Conservation (phyloP, 1,284 basidiomycete genomes). For the Irpex sp. region DNA sequence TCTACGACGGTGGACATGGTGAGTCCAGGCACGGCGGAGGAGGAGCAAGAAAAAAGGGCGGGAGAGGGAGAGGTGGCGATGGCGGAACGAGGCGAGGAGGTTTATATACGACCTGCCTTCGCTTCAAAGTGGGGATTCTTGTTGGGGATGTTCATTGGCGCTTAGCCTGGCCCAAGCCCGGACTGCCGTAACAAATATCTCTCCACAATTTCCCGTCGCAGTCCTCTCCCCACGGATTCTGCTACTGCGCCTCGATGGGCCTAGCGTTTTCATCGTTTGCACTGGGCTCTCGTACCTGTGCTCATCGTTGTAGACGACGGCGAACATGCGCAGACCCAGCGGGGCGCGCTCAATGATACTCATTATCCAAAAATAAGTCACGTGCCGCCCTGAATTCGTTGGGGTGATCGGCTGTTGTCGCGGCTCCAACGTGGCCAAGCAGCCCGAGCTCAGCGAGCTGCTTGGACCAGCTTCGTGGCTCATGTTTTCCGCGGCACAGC, state of each 20-base stretch:
- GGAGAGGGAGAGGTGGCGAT: conserved; percentile 2
- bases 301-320: not conserved
- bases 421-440: not conserved
- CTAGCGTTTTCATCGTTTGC: not conserved
- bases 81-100: not conserved
- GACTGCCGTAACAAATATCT: not conserved
- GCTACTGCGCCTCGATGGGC: not conserved
- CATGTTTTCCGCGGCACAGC: not conserved
- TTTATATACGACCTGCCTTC: conserved; percentile 12
- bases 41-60: conserved; percentile 13
- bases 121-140: conserved; percentile 3
- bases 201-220: not conserved
- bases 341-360: not conserved
- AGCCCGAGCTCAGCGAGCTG: not conserved
- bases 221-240: not conserved
- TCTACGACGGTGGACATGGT: conserved; percentile 26
- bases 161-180: not conserved
- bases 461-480: not conserved
- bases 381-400: not conserved
- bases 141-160: conserved; percentile 7
- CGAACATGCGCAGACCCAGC: not conserved
- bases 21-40: not conserved
- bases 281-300: not conserved
- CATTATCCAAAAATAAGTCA: not conserved
- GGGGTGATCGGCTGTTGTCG: conserved; percentile 1